phyloP scores from a whole-genome alignment of 139 green algal species.

The Micractinium conductrix region DNA sequence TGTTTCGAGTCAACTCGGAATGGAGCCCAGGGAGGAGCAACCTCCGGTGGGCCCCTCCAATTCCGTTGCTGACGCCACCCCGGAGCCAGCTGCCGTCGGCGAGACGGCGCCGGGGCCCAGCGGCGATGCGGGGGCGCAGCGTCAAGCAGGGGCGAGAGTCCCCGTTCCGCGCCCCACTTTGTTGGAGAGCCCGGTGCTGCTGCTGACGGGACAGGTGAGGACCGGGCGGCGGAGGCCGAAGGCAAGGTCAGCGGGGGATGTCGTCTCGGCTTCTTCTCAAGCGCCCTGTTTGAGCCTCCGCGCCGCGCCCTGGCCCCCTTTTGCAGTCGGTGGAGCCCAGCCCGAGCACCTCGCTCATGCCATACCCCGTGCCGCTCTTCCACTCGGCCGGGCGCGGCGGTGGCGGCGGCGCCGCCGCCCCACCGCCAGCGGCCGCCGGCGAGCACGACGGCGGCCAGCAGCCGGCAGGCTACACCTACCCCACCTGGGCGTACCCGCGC shows the following conservation, averaged over 20 bases:
- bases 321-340: slow-evolving; percentile 41
- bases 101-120: background rate
- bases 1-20: background rate
- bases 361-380: slow-evolving; percentile 32
- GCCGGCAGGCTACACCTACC: background rate
- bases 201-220: slow-evolving; percentile 10
- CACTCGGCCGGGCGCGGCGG: slow-evolving; percentile 8
- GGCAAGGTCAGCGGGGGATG: slow-evolving; percentile 2
- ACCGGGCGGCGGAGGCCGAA: background rate
- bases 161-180: too few relatives aligned
- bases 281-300: too few relatives aligned
- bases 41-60: too few relatives aligned
- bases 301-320: background rate
- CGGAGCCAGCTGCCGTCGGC: too few relatives aligned
- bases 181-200: slow-evolving; percentile 17
- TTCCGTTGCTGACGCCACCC: too few relatives aligned
- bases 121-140: background rate
- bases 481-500: slow-evolving; percentile 22
- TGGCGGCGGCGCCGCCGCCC: background rate
- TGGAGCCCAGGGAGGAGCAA: background rate
- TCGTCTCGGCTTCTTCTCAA: too few relatives aligned
- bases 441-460: background rate
- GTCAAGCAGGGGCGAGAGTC: too few relatives aligned
- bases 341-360: slow-evolving; percentile 32
- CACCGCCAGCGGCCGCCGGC: background rate